Percentiles rank a stretch among this genome's conserved stretches.
These are phyloP conservation scores for Phytopythium chamaehyphon DNA, from an alignment of 352 stramenopile genomes.

Conservation along the genomic window DNA sequence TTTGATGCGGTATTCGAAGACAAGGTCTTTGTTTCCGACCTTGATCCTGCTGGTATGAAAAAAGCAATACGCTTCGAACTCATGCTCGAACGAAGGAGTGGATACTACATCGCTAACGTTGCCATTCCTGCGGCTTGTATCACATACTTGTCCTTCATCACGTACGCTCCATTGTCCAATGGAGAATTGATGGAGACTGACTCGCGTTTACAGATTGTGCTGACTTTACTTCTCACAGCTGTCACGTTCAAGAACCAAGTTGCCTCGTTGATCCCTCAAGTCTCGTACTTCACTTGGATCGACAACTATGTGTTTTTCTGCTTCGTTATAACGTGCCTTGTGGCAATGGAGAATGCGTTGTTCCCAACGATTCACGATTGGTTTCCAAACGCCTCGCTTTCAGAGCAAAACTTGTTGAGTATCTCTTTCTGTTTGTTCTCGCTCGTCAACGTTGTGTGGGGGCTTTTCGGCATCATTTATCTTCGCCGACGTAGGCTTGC, in stretches of 20 bases:
- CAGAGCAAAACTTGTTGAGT: constrained; percentile 27
- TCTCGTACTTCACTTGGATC: constrained; percentile 65
- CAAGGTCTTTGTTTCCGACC: constrained; percentile 42
- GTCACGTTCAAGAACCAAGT: constrained; percentile 69
- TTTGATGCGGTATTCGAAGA: constrained; percentile 47
- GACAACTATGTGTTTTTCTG: constrained; percentile 66
- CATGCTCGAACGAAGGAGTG: constrained; percentile 45
- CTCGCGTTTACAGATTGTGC: constrained; percentile 47
- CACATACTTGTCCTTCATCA: constrained; percentile 52
- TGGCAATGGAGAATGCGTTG: constrained; percentile 56
- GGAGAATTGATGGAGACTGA: constrained; percentile 37
- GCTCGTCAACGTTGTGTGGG: constrained; percentile 36
- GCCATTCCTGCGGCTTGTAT: constrained; percentile 40
- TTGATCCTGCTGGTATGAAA: constrained; percentile 26
- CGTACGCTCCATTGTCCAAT: constrained; percentile 30
- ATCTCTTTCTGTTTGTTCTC: constrained; percentile 39
- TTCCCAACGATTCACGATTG: constrained; percentile 29
- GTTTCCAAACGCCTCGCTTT: constrained; percentile 10
- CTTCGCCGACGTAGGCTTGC: constrained; percentile 22
- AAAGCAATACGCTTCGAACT: constrained; percentile 53
- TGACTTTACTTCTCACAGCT: constrained; percentile 54
- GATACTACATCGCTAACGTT: constrained; percentile 58
- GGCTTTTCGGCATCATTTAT: constrained; percentile 15
- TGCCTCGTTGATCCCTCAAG: constrained; percentile 37
- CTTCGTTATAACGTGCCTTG: constrained; percentile 47